Evolutionary conservation across 2,329 filamentous ascomycete genomes (phyloP).

Genomic region (Teratosphaeria nubilosa): DNA sequence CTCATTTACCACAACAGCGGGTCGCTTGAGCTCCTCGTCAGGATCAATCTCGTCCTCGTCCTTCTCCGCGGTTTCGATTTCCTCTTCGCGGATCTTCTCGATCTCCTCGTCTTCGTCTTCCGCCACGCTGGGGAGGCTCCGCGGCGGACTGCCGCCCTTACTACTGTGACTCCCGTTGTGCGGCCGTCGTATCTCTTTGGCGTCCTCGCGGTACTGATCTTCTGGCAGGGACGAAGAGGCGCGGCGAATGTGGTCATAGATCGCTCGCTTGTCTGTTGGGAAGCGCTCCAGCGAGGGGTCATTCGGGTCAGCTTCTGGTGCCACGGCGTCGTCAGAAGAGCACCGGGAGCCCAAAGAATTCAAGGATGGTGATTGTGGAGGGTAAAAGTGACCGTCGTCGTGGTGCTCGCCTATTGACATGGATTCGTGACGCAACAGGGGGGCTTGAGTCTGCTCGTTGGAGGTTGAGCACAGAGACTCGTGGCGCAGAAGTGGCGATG

Average conservation of each 20-base stretch:
- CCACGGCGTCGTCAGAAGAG: not conserved
- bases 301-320: constrained; percentile 18
- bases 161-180: not conserved
- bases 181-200: not conserved
- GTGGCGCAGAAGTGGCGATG: constrained; percentile 28
- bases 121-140: constrained; percentile 15
- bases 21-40: constrained; percentile 1
- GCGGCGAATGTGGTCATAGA: constrained; percentile 23
- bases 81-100: constrained; percentile 8
- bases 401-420: constrained; percentile 12
- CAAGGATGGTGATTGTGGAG: not conserved
- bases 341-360: not conserved
- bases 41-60: constrained; percentile 6
- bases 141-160: constrained; percentile 2
- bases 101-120: constrained; percentile 13
- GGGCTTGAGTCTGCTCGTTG: constrained; percentile 18
- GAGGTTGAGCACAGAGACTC: constrained; percentile 22
- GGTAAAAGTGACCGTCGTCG: constrained; percentile 1
- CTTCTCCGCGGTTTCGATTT: constrained; percentile 4
- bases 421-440: constrained; percentile 25
- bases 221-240: constrained; percentile 13
- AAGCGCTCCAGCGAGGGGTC: constrained; percentile 24
- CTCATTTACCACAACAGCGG: constrained; percentile 3
- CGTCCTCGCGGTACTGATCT: constrained; percentile 12
- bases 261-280: constrained; percentile 25